Evolutionary conservation across 805 yeast genomes (phyloP), one percentile per base, ranked within the genome.

Genomic region (Citeromyces matritensis): DNA sequence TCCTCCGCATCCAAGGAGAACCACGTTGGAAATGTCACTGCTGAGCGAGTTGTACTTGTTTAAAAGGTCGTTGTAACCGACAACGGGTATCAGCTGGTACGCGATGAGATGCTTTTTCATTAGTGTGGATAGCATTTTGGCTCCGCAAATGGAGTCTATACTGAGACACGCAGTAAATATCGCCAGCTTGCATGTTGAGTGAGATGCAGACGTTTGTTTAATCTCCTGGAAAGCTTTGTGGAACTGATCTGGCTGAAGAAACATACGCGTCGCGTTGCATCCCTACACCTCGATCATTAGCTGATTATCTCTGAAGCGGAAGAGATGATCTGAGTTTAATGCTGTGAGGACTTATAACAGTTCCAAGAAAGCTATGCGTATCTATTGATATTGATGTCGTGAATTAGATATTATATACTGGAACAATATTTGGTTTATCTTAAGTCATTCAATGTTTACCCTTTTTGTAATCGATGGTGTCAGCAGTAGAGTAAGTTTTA

Each of bases 1-100:
- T 4, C 94, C 93, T 9, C 98, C 98, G 55, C 95, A 91, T 0
- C 98, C 98, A 0, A 91, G 56, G 26, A 86, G 58, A 4, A 91
- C 51, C 12, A 88, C 79, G 43, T 78, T 84, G 4, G 73, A 57
- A 6, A 91, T 73, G 32, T 83, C 88, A 5, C 57, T 64, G 46
- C 86, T 96, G 27, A 91, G 55, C 33, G 64, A 64, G 4, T 41
- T 34, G 44, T 69, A 86, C 46, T 77, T 82, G 15, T 45, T 47
- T 39, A 70, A 73, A 38, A 93, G 57, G 41, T 85, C 95, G 8
- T 75, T 55, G 47, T 84, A 88, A 1, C 99, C 99, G 12, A 83
- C 85, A 8, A 91, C 88, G 1, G 99, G 98, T 8, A 84, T 73
- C 32, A 85, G 60, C 51, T 88, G 95, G 48, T 76, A 82, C 39